Percentiles rank a stretch among this genome's conserved stretches.
phyloP scores from a whole-genome alignment of 2,329 filamentous ascomycete species.

The Geosmithia flava region DNA sequence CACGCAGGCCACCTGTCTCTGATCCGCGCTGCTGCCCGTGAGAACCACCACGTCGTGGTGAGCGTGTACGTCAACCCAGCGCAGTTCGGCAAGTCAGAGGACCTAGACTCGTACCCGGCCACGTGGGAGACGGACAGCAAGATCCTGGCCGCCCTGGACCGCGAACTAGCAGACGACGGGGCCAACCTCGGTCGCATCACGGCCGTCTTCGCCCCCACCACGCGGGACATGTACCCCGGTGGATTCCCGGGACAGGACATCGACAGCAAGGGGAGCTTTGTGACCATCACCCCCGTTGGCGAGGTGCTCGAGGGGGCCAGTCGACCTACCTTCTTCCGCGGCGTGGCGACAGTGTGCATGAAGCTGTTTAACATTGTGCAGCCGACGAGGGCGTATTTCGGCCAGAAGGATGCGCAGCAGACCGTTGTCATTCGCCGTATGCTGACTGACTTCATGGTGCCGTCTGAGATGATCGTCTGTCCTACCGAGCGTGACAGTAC shows the following conservation, averaged over 20 bases:
- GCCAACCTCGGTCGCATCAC: conserved; percentile 55
- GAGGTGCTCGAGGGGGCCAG: conserved; percentile 73
- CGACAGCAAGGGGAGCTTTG: conserved; percentile 73
- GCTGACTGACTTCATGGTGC: conserved; percentile 77
- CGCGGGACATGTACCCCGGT: conserved; percentile 76
- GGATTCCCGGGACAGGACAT: conserved; percentile 62
- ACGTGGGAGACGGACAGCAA: conserved; percentile 73
- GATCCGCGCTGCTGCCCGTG: conserved; percentile 68
- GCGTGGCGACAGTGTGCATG: conserved; percentile 92
- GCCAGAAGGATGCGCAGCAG: conserved; percentile 96
- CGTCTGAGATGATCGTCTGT: conserved; percentile 61
- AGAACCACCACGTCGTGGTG: conserved; percentile 80
- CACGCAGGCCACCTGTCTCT: conserved; percentile 83
- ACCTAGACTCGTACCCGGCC: conserved; percentile 77
- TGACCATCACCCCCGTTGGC: conserved; percentile 77
- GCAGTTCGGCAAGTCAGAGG: conserved; percentile 84
- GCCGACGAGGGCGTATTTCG: conserved; percentile 74
- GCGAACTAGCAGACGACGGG: conserved; percentile 53
- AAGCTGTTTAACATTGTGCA: conserved; percentile 46
- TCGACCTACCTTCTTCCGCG: conserved; percentile 88
- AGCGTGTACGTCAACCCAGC: conserved; percentile 95
- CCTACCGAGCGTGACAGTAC: conserved; percentile 56
- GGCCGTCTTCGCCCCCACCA: conserved; percentile 78
- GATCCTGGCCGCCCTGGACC: conserved; percentile 55
- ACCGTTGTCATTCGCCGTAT: conserved; percentile 80